Evolutionary conservation across 2,329 filamentous ascomycete genomes (phyloP).

Genomic region (Berkeleyomyces basicola): DNA sequence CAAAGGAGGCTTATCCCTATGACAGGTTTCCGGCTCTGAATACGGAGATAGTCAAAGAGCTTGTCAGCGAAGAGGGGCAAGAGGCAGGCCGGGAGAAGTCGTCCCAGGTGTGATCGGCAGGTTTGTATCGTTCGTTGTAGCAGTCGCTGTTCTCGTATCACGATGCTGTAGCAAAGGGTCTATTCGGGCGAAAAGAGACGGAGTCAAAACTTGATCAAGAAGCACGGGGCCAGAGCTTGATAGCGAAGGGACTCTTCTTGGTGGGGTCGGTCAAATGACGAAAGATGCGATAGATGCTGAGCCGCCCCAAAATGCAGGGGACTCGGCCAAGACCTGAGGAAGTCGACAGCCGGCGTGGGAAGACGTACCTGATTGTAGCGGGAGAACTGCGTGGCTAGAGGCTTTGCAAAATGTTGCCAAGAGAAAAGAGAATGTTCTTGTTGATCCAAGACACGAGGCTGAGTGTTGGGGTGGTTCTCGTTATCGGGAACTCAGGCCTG

Average conservation of each 20-base stretch:
- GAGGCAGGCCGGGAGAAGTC: neutral
- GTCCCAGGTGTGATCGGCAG: no score
- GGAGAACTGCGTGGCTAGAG: neutral
- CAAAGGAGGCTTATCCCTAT: neutral
- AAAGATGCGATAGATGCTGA: conserved; percentile 2
- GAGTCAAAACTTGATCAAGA: neutral
- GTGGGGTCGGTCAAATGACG: conserved; percentile 1
- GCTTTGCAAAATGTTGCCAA: neutral
- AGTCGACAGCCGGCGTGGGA: neutral
- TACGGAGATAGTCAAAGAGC: neutral
- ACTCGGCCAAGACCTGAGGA: neutral
- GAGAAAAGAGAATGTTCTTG: neutral
- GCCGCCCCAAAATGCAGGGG: neutral
- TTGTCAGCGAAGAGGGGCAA: neutral
- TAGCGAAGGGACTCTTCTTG: neutral
- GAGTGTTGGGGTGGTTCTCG: neutral
- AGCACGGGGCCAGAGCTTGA: neutral
- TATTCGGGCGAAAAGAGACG: neutral
- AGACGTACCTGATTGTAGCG: neutral
- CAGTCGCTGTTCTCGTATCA: neutral
- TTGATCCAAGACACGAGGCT: neutral
- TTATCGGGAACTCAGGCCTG: neutral
- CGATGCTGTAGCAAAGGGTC: neutral
- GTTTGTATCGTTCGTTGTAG: neutral
- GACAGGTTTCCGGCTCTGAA: neutral